These are phyloP conservation scores for Kwoniella sp. DNA, from an alignment of 768 basidiomycete genomes.

Conservation along the genomic window DNA sequence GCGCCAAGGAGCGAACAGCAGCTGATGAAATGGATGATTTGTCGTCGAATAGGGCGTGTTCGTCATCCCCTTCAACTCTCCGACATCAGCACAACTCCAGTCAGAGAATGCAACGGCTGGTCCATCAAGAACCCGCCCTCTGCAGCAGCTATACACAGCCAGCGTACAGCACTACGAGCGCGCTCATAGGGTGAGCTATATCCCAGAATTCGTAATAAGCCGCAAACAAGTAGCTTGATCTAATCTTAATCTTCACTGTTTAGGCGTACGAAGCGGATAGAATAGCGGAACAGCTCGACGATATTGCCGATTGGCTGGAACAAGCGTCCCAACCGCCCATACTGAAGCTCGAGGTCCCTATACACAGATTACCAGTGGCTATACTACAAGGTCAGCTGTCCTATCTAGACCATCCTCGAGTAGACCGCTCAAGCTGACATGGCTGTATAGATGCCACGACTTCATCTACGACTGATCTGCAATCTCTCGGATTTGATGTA, in stretches of 20 bases:
- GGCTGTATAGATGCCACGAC: conserved; percentile 31
- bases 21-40: not conserved
- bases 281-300: conserved; percentile 41
- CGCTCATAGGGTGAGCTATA: conserved; percentile 23
- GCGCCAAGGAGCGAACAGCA: not conserved
- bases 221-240: not conserved
- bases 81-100: not conserved
- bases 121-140: conserved; percentile 25
- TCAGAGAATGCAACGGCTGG: conserved; percentile 25
- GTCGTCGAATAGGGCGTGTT: conserved; percentile 36
- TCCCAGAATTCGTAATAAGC: not conserved
- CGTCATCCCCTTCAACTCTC: conserved; percentile 36
- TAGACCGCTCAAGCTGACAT: no score
- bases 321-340: conserved; percentile 24
- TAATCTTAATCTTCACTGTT: not conserved
- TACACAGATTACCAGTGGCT: conserved; percentile 33
- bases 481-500: not conserved
- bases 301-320: conserved; percentile 46
- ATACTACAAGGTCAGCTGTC: conserved; percentile 42
- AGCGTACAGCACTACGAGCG: conserved; percentile 18
- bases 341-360: conserved; percentile 16
- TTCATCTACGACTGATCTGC: conserved; percentile 18
- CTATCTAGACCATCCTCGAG: no score
- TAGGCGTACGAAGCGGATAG: conserved; percentile 32
- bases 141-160: conserved; percentile 27